Conservation (phyloP, 1,284 basidiomycete species). For the Ganoderma lingzhi region DNA sequence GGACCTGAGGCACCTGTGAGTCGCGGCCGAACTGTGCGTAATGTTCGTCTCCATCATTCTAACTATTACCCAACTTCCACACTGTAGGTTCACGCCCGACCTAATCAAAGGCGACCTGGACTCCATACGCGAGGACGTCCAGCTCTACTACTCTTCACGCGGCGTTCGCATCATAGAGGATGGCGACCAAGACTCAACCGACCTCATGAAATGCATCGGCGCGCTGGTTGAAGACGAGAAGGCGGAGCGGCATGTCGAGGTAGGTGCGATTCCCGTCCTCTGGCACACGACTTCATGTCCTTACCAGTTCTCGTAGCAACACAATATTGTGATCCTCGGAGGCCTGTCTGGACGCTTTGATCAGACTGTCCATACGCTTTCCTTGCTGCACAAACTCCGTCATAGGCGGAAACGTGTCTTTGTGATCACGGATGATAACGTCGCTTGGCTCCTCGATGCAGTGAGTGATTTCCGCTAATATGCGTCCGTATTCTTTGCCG, state of each 20-base stretch:
- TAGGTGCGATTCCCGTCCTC: slow-evolving; percentile 34
- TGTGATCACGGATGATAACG: slow-evolving; percentile 86
- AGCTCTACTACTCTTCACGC: slow-evolving; percentile 67
- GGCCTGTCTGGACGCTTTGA: slow-evolving; percentile 93
- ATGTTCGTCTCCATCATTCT: slow-evolving; percentile 18
- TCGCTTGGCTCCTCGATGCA: slow-evolving; percentile 87
- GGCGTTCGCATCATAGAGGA: slow-evolving; percentile 78
- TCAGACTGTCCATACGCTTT: slow-evolving; percentile 92
- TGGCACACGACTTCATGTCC: slow-evolving; percentile 1
- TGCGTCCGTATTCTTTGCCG: neutral
- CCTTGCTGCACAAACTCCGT: slow-evolving; percentile 85
- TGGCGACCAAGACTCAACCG: slow-evolving; percentile 85
- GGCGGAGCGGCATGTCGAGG: slow-evolving; percentile 45
- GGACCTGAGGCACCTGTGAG: slow-evolving; percentile 44
- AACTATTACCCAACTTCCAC: slow-evolving; percentile 5
- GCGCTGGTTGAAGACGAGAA: slow-evolving; percentile 66
- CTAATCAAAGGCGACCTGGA: slow-evolving; percentile 95
- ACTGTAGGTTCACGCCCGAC: slow-evolving; percentile 75
- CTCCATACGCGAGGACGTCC: slow-evolving; percentile 82
- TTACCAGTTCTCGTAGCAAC: slow-evolving; percentile 46
- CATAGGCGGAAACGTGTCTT: slow-evolving; percentile 69
- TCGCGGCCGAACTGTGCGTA: slow-evolving; percentile 30
- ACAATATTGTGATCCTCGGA: slow-evolving; percentile 84
- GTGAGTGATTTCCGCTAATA: slow-evolving; percentile 53
- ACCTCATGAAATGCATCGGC: slow-evolving; percentile 91